These are phyloP conservation scores for Boletus insuetus DNA, from an alignment of 768 basidiomycete genomes.

Conservation along the genomic window DNA sequence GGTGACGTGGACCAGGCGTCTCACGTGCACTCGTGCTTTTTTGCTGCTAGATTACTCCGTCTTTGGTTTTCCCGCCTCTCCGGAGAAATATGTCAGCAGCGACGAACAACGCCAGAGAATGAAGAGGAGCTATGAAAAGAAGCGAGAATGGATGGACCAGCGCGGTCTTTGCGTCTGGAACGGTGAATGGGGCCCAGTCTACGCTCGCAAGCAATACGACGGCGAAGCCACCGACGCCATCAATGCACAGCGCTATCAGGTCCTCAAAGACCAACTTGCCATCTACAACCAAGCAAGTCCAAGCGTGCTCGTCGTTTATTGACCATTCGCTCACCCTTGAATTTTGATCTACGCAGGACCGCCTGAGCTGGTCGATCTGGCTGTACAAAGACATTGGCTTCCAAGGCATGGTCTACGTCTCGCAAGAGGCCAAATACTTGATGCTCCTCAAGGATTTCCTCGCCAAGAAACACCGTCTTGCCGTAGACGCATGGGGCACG, in stretches of 20 bases:
- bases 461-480: conserved; percentile 74
- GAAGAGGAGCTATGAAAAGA: conserved; percentile 62
- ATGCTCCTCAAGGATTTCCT: conserved; percentile 66
- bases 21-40: not conserved
- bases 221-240: conserved; percentile 60
- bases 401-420: conserved; percentile 80
- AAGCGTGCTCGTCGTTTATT: too few relatives aligned
- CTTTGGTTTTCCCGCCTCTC: conserved; percentile 69
- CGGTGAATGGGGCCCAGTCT: conserved; percentile 84
- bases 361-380: conserved; percentile 83
- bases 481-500: conserved; percentile 76
- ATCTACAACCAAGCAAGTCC: conserved; percentile 53
- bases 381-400: conserved; percentile 85
- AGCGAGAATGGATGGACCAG: conserved; percentile 75
- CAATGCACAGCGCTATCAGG: conserved; percentile 61
- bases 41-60: conserved; percentile 29
- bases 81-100: conserved; percentile 51
- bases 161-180: conserved; percentile 69
- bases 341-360: conserved; percentile 40
- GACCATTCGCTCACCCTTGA: too few relatives aligned
- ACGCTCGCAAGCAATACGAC: conserved; percentile 59
- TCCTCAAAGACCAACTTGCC: conserved; percentile 69
- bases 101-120: conserved; percentile 53
- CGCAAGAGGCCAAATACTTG: conserved; percentile 69
- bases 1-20: not conserved